Evolutionary conservation across 1,284 basidiomycete genomes (phyloP), one percentile per base, ranked within the genome.

Genomic region (Sporisorium iseilematis-ciliati): DNA sequence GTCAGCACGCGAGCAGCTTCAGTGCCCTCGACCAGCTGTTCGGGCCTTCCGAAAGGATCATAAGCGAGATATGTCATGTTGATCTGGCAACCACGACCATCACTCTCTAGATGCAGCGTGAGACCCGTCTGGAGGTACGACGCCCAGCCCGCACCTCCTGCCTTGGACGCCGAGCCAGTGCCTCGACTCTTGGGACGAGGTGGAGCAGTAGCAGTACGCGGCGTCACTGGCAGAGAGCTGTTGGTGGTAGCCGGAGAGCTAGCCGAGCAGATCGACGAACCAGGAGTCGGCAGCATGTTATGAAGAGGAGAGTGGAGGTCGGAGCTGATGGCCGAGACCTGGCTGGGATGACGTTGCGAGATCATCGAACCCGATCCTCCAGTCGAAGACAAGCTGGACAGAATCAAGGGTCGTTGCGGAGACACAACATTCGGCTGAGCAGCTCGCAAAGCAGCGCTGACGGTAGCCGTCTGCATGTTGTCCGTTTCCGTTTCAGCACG

Each of bases 21-120:
- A 3, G 63, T 52, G 0, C 35, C 62, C 26, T 66, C 62, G 2
- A 69, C 72, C 2, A 81, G 74, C 43, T 67, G 54, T 38, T 82
- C 80, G 3, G 75, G 68, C 41, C 65, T 46, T 26, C 78, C 78
- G 23, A 82, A 82, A 2, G 80, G 80, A 46, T 82, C 80, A 63
- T 82, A 82, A 41, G 49, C 60, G 29, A 80, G 72, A 40, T 82
- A 82, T 31, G 53, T 57, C 66, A 82, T 62, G 35, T 61, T 68
- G 59, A 79, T 53, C 35, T 58, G 72, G 20, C 55, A 41, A 2
- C 42, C 45, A 6, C 75, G 57, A 16, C 66, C 56, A n/a, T 78
- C 78, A 26, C 72, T 67, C 20, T 79, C 79, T 41, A 82, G 56
- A 50, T 81, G 79, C 29, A 82, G 65, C 16, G 69, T 80, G 31